These are phyloP conservation scores for Claviceps sp. DNA, from an alignment of 2,329 filamentous ascomycete species.

Conservation along the genomic window DNA sequence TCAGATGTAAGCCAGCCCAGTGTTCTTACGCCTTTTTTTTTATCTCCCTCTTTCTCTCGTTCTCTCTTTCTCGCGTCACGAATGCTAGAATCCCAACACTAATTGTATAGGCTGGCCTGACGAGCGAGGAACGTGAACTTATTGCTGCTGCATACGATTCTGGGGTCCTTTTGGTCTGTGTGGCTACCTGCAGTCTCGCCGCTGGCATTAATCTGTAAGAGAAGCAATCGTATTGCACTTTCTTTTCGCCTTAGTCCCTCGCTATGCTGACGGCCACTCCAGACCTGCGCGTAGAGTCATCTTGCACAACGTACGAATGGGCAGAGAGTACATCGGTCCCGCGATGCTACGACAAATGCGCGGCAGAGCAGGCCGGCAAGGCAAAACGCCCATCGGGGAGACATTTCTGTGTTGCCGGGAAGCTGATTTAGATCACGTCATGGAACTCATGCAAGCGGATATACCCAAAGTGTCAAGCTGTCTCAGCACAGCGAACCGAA, in stretches of 20 bases:
- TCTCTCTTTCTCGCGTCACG: not conserved
- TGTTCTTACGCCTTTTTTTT: not conserved
- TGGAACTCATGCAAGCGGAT: slow-evolving; percentile 59
- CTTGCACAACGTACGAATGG: slow-evolving; percentile 63
- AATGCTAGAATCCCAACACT: slow-evolving; percentile 9
- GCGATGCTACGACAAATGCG: slow-evolving; percentile 74
- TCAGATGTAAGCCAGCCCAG: slow-evolving; percentile 22
- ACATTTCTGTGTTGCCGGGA: slow-evolving; percentile 64
- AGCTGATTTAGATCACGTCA: slow-evolving; percentile 53
- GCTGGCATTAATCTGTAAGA: slow-evolving; percentile 61
- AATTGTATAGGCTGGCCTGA: slow-evolving; percentile 45
- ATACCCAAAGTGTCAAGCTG: slow-evolving; percentile 58
- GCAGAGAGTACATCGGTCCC: slow-evolving; percentile 61
- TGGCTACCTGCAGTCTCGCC: slow-evolving; percentile 69
- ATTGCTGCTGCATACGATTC: slow-evolving; percentile 58
- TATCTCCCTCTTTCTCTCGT: not conserved
- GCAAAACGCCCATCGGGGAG: slow-evolving; percentile 65
- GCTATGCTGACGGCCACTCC: slow-evolving; percentile 5
- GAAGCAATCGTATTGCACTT: not conserved
- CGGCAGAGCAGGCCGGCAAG: slow-evolving; percentile 63
- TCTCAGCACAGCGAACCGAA: slow-evolving; percentile 50
- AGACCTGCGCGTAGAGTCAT: slow-evolving; percentile 58
- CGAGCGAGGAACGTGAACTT: slow-evolving; percentile 61
- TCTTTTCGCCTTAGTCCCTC: no score
- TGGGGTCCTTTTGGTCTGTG: slow-evolving; percentile 54